Evolutionary conservation across 148 eudicot genomes (phyloP), one percentile per base, ranked within the genome.

Genomic region (Camellia lanceoleosa): DNA sequence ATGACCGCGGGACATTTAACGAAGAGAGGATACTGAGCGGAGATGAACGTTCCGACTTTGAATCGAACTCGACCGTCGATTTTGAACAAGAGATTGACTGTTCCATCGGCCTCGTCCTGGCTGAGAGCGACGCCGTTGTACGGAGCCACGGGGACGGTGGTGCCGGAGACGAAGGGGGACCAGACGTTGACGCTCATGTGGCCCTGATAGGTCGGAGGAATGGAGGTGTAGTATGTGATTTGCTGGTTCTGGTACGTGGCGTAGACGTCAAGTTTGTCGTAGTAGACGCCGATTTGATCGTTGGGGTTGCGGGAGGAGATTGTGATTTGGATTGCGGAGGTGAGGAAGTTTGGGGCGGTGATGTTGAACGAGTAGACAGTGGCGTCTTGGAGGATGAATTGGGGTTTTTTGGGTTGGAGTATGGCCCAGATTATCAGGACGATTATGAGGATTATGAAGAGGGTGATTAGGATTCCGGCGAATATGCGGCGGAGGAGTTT

Each of bases 91-190:
- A 94, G 59, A 7, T 18, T 23, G 13, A 94, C 80, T 11, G 79
- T 63, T 2, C 98, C 98, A 76, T 79, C 77, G 3, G 83, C 2
- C 63, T 85, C 86, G 41, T 91, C 97, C 44, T 86, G 87, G 10
- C 46, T 68, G 0, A 94, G 85, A 18, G 87, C 80, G 0, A 79
- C 9, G 0, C 97, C 90, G 56, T 91, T 86, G 83, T 81, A 92
- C 3, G 97, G 93, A 0, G 98, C 94, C 2, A 94, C 91, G 2
- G 97, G 98, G 44, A 94, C 92, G 56, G 80, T 49, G 13, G 73
- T 79, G 0, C 98, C 98, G 65, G 82, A 84, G 6, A 94, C 46
- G 49, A 88, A 90, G 8, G 97, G 98, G 1, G 97, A 91, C 98
- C 98, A 94, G 7, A 90, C 87, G 76, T 84, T 86, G 9, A 44